A percentile compares a stretch with the other conserved stretches of the same genome.
Conservation (phyloP, 371 early-diverging fungal genomes). For the Mucor racemosus region DNA sequence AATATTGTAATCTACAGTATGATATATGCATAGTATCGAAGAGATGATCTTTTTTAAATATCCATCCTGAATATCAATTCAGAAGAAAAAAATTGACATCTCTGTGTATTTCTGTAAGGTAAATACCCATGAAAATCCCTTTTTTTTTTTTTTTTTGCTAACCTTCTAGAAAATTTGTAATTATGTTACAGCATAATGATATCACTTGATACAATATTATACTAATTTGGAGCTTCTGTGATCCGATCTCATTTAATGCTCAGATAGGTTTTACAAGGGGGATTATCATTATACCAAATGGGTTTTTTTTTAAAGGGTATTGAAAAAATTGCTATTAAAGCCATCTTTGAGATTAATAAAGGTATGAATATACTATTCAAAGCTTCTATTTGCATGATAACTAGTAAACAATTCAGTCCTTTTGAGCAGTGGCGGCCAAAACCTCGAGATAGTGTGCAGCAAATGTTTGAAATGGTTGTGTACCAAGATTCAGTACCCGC, state of each 20-base stretch:
- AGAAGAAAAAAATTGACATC: neutral
- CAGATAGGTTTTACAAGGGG: constrained; percentile 3
- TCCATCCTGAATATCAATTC: no score
- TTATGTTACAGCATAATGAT: neutral
- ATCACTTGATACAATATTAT: constrained; percentile 4
- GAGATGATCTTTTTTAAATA: no score
- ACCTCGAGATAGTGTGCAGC: neutral
- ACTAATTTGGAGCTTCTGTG: constrained; percentile 1
- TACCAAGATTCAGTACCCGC: neutral
- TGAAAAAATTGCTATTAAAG: no score
- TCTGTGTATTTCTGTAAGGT: neutral
- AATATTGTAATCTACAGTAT: neutral
- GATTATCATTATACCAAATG: no score
- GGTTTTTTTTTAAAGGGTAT: no score
- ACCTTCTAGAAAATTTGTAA: neutral
- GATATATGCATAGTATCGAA: no score
- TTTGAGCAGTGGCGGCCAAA: neutral
- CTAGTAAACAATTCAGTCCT: no score
- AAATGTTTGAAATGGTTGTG: neutral
- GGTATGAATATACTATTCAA: no score
- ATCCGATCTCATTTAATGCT: neutral
- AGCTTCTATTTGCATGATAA: no score
- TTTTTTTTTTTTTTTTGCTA: neutral
- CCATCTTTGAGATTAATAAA: no score
- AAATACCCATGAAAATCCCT: neutral